Percentiles rank a stretch among this genome's conserved stretches.
Conservation (phyloP, 306 rosid species). For the Gynostemma pentaphyllum region DNA sequence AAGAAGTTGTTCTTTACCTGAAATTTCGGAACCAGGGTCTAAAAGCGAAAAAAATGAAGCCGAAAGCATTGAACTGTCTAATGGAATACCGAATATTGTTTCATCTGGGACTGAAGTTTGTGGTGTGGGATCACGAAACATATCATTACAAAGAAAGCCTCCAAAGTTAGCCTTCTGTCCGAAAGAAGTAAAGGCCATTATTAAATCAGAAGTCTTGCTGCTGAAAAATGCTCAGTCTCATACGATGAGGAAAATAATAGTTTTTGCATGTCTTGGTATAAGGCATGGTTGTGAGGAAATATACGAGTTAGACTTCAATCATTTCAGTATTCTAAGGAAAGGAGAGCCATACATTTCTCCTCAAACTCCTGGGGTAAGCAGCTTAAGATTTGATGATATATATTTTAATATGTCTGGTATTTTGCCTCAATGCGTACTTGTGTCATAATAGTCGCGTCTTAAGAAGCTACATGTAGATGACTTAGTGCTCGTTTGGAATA, state of each 20-base stretch:
- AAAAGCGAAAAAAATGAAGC: neutral
- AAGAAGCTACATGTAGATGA: too few relatives aligned
- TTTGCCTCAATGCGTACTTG: neutral
- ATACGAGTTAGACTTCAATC: conserved; percentile 64
- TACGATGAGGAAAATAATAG: conserved; percentile 71
- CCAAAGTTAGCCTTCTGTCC: conserved; percentile 73
- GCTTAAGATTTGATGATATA: neutral
- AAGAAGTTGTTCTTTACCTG: conserved; percentile 8
- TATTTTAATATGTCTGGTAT: neutral
- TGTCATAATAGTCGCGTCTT: too few relatives aligned
- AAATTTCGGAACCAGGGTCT: conserved; percentile 8
- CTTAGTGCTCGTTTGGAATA: too few relatives aligned
- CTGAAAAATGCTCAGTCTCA: conserved; percentile 65
- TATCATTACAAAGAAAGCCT: conserved; percentile 36
- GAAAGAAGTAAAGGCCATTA: conserved; percentile 63
- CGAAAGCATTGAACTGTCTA: neutral
- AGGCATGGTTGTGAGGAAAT: conserved; percentile 87
- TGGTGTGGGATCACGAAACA: conserved; percentile 19
- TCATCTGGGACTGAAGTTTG: neutral
- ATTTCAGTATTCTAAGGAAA: conserved; percentile 63
- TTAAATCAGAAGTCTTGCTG: conserved; percentile 39
- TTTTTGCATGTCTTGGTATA: conserved; percentile 77
- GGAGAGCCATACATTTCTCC: conserved; percentile 60
- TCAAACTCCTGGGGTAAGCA: conserved; percentile 60
- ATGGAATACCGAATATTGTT: neutral